A percentile compares a stretch with the other conserved stretches of the same genome.
These are phyloP conservation scores for Coemansia reversa DNA, from an alignment of 192 early-diverging fungal species.

Conservation along the genomic window DNA sequence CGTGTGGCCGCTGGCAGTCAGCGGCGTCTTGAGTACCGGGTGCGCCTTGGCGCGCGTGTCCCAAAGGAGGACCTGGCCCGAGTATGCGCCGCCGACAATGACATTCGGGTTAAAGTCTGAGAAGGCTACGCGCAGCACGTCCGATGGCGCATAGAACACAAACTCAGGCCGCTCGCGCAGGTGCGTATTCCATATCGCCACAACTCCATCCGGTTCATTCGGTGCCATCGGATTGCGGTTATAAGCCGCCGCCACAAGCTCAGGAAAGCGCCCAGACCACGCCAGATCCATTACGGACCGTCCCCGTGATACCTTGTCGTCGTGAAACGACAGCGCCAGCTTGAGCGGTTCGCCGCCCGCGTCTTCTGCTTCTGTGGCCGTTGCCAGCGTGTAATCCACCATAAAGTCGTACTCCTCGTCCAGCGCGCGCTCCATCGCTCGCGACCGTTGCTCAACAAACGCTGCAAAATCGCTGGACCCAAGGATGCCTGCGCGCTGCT, in stretches of 20 bases:
- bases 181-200: constrained; percentile 91
- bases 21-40: constrained; percentile 91
- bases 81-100: constrained; percentile 94
- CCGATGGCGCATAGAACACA: constrained; percentile 91
- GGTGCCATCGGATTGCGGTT: constrained; percentile 84
- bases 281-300: constrained; percentile 89
- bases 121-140: constrained; percentile 84
- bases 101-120: constrained; percentile 91
- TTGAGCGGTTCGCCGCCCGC: constrained; percentile 69
- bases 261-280: constrained; percentile 90
- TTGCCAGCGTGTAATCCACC: constrained; percentile 84
- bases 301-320: constrained; percentile 82
- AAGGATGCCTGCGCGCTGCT: constrained; percentile 76
- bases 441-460: constrained; percentile 86
- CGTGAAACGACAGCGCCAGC: constrained; percentile 68
- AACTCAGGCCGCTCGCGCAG: constrained; percentile 89
- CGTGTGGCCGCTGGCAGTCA: constrained; percentile 91
- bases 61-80: constrained; percentile 97
- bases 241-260: constrained; percentile 86
- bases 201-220: constrained; percentile 93
- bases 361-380: constrained; percentile 53
- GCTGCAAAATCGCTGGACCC: constrained; percentile 72
- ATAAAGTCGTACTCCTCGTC: constrained; percentile 87
- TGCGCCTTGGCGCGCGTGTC: constrained; percentile 88
- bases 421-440: constrained; percentile 86